Conservation (phyloP, 2,329 filamentous ascomycete species). For the Penicillium sp. region DNA sequence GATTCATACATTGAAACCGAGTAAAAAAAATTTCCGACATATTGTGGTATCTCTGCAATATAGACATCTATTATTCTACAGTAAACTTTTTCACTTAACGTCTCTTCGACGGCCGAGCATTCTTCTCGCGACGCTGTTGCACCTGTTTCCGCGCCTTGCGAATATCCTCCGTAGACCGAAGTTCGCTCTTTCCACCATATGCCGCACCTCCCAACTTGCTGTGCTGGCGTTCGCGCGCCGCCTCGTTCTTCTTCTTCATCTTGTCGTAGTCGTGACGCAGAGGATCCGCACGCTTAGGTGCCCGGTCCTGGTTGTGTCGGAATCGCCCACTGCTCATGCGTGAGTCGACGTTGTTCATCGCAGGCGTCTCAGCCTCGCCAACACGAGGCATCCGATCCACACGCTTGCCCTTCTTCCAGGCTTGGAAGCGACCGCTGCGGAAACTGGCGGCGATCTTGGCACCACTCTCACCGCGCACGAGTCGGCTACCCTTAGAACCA, state of each 20-base stretch:
- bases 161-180: slow-evolving; percentile 80
- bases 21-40: background rate
- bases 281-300: slow-evolving; percentile 91
- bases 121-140: slow-evolving; percentile 80
- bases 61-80: slow-evolving; percentile 15
- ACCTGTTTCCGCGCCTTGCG: slow-evolving; percentile 74
- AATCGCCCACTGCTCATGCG: slow-evolving; percentile 56
- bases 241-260: slow-evolving; percentile 84
- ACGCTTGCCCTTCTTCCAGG: slow-evolving; percentile 84
- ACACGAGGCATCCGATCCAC: slow-evolving; percentile 74
- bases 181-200: slow-evolving; percentile 71
- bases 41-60: slow-evolving; percentile 19
- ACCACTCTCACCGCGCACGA: slow-evolving; percentile 85
- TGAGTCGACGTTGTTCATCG: slow-evolving; percentile 29
- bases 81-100: slow-evolving; percentile 25
- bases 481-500: slow-evolving; percentile 70
- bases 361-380: slow-evolving; percentile 70
- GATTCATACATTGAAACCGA: background rate
- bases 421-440: slow-evolving; percentile 88
- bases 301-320: slow-evolving; percentile 82
- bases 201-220: slow-evolving; percentile 30
- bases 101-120: slow-evolving; percentile 70
- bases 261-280: slow-evolving; percentile 85
- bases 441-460: slow-evolving; percentile 95
- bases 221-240: slow-evolving; percentile 69